Conservation (phyloP, 345 rosid genomes). For the Populus euphratica region DNA sequence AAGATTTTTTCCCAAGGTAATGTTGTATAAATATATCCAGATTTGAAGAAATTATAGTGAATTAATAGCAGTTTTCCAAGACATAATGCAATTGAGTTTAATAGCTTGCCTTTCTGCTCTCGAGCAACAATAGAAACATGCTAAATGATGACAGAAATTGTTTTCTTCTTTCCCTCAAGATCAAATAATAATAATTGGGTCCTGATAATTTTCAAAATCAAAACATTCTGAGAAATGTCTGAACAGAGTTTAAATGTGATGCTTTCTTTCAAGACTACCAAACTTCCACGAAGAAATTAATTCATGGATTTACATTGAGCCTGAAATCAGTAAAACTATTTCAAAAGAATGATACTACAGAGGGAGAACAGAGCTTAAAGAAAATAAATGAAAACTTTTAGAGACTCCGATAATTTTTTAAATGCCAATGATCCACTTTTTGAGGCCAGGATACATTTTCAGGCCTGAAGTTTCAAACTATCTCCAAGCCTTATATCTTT, state of each 20-base stretch:
- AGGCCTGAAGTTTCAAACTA: too few relatives aligned
- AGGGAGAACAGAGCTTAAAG: too few relatives aligned
- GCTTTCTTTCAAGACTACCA: background rate
- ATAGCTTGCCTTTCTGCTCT: background rate
- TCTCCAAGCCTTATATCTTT: background rate
- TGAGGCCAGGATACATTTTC: too few relatives aligned
- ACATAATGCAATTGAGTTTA: background rate
- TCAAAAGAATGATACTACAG: too few relatives aligned
- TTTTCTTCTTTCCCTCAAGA: background rate
- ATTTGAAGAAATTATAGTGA: background rate
- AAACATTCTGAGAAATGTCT: background rate
- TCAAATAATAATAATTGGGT: background rate
- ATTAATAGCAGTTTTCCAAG: background rate
- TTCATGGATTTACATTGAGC: too few relatives aligned
- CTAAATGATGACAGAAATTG: background rate
- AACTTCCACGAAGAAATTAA: background rate
- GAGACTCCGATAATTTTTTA: too few relatives aligned
- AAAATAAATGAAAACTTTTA: too few relatives aligned
- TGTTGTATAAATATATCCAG: background rate
- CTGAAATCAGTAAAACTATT: too few relatives aligned
- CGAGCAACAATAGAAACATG: background rate
- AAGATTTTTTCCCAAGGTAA: background rate
- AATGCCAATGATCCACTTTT: too few relatives aligned
- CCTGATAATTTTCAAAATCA: background rate
- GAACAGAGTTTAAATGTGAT: background rate